Percentiles rank a stretch among this genome's conserved stretches.
phyloP scores from a whole-genome alignment of 805 yeast species.

The Hemisphaericaspora nanyangensis region DNA sequence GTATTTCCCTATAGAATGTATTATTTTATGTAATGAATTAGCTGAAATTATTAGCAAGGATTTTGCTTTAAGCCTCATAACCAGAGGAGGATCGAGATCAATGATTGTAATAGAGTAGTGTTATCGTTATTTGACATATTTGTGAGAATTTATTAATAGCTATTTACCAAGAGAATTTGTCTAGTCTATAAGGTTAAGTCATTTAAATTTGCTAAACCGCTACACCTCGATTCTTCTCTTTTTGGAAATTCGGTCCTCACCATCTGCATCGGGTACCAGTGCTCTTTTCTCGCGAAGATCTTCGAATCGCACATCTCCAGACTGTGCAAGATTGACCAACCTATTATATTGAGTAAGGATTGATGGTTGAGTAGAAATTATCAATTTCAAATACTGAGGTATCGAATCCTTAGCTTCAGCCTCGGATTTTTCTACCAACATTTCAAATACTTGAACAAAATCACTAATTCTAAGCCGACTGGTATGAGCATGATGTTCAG shows the following conservation, averaged over 20 bases:
- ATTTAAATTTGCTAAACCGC: not conserved
- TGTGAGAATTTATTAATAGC: too few relatives aligned
- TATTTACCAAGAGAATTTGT: not conserved
- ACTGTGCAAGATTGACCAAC: constrained; percentile 9
- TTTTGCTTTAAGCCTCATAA: too few relatives aligned
- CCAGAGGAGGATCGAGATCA: too few relatives aligned
- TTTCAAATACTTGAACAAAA: constrained; percentile 20
- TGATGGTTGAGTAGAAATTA: constrained; percentile 18
- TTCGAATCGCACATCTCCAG: constrained; percentile 5
- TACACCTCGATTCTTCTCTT: constrained; percentile 3
- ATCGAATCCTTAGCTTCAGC: not conserved
- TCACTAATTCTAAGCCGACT: constrained; percentile 22
- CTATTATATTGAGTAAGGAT: constrained; percentile 25
- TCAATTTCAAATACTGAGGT: constrained; percentile 16
- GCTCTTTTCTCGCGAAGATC: not conserved
- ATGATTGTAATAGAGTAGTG: too few relatives aligned
- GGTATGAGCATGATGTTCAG: constrained; percentile 29
- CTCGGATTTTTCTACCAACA: constrained; percentile 12
- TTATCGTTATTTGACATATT: too few relatives aligned
- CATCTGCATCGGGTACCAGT: not conserved
- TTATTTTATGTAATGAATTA: not conserved
- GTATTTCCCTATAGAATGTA: too few relatives aligned
- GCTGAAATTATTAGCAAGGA: too few relatives aligned
- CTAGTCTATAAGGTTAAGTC: not conserved
- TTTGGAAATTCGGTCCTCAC: not conserved